Evolutionary conservation across 345 rosid genomes (phyloP).

Genomic region (Bruguiera sexangula): DNA sequence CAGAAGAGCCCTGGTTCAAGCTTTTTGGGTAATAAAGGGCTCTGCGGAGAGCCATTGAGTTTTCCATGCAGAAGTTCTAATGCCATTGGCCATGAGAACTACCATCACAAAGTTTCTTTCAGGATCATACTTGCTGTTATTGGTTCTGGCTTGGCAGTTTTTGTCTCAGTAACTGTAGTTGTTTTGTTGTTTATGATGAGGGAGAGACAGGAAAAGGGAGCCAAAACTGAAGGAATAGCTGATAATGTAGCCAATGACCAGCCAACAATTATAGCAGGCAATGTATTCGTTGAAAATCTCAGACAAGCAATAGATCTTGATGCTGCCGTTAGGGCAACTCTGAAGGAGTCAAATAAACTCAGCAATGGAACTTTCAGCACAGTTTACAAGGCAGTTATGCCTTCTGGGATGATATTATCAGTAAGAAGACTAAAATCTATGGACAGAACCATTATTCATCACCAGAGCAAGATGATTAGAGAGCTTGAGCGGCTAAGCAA

Average conservation of each 20-base stretch:
- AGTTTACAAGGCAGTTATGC: constrained; percentile 87
- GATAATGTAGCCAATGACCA: constrained; percentile 46
- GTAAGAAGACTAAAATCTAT: constrained; percentile 83
- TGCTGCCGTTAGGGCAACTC: constrained; percentile 71
- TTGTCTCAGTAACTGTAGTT: constrained; percentile 72
- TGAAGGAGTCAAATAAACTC: constrained; percentile 81
- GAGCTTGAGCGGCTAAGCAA: constrained; percentile 95
- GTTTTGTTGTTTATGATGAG: constrained; percentile 91
- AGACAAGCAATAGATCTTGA: constrained; percentile 88
- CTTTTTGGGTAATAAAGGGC: constrained; percentile 74
- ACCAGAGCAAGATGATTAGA: constrained; percentile 89
- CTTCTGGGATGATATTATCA: constrained; percentile 78
- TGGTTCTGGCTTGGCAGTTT: constrained; percentile 89
- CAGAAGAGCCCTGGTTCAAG: constrained; percentile 84
- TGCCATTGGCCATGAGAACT: constrained; percentile 38
- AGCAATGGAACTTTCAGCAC: constrained; percentile 85
- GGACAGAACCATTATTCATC: constrained; percentile 79
- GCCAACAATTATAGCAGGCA: constrained; percentile 71
- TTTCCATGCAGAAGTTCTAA: constrained; percentile 46
- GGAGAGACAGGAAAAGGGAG: constrained; percentile 87
- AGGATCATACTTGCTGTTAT: constrained; percentile 74
- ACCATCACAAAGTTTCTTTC: constrained; percentile 82
- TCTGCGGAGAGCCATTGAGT: constrained; percentile 82
- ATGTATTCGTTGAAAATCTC: constrained; percentile 77
- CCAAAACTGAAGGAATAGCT: constrained; percentile 43